These are phyloP conservation scores for Pugionium dolabratum DNA, from an alignment of 345 rosid genomes.

Conservation along the genomic window DNA sequence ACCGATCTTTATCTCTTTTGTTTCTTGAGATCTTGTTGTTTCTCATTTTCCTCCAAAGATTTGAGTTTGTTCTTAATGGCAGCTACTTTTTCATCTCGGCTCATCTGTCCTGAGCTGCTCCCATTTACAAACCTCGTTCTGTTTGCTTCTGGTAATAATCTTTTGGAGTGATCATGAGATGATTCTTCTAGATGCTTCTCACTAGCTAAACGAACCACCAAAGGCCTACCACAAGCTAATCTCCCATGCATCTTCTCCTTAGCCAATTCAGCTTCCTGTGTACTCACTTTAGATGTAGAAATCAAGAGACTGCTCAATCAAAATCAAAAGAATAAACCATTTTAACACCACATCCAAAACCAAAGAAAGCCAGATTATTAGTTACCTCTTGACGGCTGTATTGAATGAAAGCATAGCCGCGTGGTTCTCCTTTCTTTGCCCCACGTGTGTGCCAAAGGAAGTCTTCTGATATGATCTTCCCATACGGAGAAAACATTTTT, in stretches of 20 bases:
- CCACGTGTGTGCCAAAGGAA: constrained; percentile 95
- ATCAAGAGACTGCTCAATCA: constrained; percentile 51
- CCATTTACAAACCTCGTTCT: constrained; percentile 44
- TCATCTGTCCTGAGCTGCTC: constrained; percentile 55
- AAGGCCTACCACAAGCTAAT: constrained; percentile 85
- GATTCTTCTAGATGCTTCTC: constrained; percentile 60
- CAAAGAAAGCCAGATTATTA: constrained; percentile 29
- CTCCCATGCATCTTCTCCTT: constrained; percentile 95
- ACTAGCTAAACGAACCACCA: constrained; percentile 79
- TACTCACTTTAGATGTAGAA: constrained; percentile 76
- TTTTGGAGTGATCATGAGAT: constrained; percentile 42
- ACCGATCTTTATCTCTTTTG: constrained; percentile 44
- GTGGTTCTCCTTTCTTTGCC: constrained; percentile 87
- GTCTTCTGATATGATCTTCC: constrained; percentile 83
- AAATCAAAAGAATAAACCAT: background rate
- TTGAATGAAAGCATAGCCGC: constrained; percentile 83
- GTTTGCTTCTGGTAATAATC: constrained; percentile 40
- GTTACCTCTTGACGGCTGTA: constrained; percentile 80
- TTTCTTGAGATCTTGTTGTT: constrained; percentile 54
- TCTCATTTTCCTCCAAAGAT: constrained; percentile 66
- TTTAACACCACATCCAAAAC: background rate
- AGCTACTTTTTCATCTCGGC: constrained; percentile 67
- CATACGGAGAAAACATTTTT: constrained; percentile 89
- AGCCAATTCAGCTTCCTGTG: constrained; percentile 94
- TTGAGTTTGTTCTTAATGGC: constrained; percentile 90